These are phyloP conservation scores for Jaltomata sinuosa DNA, from an alignment of 257 asterid genomes.

Conservation along the genomic window DNA sequence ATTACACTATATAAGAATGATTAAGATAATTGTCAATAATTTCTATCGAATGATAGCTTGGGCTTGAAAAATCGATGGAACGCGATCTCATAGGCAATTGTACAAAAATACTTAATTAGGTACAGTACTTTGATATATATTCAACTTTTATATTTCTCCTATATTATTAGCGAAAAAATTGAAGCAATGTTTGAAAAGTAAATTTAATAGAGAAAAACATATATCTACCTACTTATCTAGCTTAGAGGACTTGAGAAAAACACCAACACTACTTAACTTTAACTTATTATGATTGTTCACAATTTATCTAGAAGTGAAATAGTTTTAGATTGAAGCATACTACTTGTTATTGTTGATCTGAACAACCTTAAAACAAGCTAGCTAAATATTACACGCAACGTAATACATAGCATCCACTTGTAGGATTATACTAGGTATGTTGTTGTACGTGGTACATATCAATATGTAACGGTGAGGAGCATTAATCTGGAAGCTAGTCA, in stretches of 20 bases:
- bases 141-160: background rate
- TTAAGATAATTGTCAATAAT: too few species aligned
- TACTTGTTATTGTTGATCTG: background rate
- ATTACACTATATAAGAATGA: too few species aligned
- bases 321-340: background rate
- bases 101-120: background rate
- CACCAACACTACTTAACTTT: background rate
- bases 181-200: background rate
- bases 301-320: background rate
- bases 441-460: background rate
- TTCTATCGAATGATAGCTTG: too few species aligned
- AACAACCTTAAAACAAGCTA: background rate
- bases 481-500: background rate
- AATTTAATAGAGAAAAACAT: background rate
- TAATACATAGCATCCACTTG: background rate
- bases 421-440: background rate
- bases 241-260: background rate
- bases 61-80: too few species aligned
- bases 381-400: background rate
- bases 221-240: background rate
- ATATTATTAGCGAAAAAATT: background rate
- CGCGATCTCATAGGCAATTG: too few species aligned
- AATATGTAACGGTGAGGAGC: background rate
- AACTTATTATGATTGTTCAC: background rate
- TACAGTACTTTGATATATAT: background rate